A percentile compares a stretch with the other conserved stretches of the same genome.
phyloP scores from a whole-genome alignment of 2,329 filamentous ascomycete genomes.

The Didymella pomorum region DNA sequence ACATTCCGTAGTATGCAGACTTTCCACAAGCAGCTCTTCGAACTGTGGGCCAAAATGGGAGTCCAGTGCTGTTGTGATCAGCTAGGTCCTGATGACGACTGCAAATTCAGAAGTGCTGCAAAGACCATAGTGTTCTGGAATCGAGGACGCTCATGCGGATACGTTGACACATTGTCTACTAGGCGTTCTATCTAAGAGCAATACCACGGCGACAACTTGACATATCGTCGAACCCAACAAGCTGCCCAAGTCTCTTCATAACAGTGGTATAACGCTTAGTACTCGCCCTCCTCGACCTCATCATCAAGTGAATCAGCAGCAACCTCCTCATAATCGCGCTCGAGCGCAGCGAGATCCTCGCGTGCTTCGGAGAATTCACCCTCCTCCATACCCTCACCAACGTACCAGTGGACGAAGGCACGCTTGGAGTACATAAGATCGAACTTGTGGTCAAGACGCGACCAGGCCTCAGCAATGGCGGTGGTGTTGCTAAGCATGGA shows the following conservation, averaged over 20 bases:
- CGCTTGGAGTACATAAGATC: conserved; percentile 82
- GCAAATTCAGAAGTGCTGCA: neutral
- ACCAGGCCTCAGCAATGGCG: conserved; percentile 77
- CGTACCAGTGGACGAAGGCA: conserved; percentile 80
- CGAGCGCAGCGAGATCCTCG: conserved; percentile 83
- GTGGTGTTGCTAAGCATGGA: conserved; percentile 80
- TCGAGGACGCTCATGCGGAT: neutral
- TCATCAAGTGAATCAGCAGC: conserved; percentile 72
- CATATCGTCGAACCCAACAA: conserved; percentile 27
- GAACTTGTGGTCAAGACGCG: conserved; percentile 76
- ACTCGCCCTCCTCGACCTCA: conserved; percentile 62
- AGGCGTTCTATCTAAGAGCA: conserved; percentile 16
- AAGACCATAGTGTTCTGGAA: neutral
- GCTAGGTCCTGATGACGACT: neutral
- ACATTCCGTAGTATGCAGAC: neutral
- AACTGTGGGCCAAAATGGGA: neutral
- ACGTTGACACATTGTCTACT: conserved; percentile 11
- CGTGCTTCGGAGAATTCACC: conserved; percentile 88
- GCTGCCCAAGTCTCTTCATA: conserved; percentile 22
- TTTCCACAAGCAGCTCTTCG: neutral
- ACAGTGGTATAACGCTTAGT: conserved; percentile 48
- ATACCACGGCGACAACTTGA: conserved; percentile 13
- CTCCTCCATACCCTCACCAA: conserved; percentile 92
- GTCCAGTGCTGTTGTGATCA: neutral
- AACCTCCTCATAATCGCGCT: conserved; percentile 90